Conservation (phyloP, 2,329 filamentous ascomycete genomes). For the Fusarium lyarnte region DNA sequence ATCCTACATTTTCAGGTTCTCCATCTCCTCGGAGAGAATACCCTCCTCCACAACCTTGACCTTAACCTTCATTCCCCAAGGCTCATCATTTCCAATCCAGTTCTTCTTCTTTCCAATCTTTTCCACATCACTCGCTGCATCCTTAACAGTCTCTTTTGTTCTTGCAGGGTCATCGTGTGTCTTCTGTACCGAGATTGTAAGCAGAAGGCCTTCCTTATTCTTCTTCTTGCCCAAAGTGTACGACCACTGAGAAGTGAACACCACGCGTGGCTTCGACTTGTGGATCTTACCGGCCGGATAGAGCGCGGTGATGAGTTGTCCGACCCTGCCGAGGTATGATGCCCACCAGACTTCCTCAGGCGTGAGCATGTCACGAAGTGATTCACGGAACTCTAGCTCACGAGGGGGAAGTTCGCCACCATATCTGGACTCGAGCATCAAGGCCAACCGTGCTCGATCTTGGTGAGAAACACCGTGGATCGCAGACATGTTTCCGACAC, state of each 20-base stretch:
- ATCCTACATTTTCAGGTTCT: background rate
- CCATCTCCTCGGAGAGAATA: slow-evolving; percentile 32
- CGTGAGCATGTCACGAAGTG: slow-evolving; percentile 63
- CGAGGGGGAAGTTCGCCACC: slow-evolving; percentile 68
- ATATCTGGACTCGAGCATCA: slow-evolving; percentile 72
- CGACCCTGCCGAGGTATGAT: slow-evolving; percentile 69
- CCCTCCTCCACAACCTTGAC: slow-evolving; percentile 48
- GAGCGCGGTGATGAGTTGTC: slow-evolving; percentile 64
- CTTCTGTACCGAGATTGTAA: slow-evolving; percentile 55
- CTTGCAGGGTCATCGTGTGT: slow-evolving; percentile 50
- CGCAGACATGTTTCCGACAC: slow-evolving; percentile 68
- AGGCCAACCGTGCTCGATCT: slow-evolving; percentile 67
- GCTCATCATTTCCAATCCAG: slow-evolving; percentile 52
- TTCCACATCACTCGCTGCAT: slow-evolving; percentile 55
- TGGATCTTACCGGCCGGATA: slow-evolving; percentile 68
- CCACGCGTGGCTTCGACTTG: slow-evolving; percentile 51
- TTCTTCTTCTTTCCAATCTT: slow-evolving; percentile 70
- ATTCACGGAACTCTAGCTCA: slow-evolving; percentile 63
- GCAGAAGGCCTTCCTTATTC: slow-evolving; percentile 52
- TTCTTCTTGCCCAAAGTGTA: slow-evolving; percentile 52
- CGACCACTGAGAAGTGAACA: slow-evolving; percentile 54
- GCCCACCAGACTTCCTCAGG: slow-evolving; percentile 71
- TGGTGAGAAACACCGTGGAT: slow-evolving; percentile 70
- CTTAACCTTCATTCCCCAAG: slow-evolving; percentile 52
- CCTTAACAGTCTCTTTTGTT: slow-evolving; percentile 52